Evolutionary conservation across 768 basidiomycete genomes (phyloP).

Genomic region (Tremella mesenterica): DNA sequence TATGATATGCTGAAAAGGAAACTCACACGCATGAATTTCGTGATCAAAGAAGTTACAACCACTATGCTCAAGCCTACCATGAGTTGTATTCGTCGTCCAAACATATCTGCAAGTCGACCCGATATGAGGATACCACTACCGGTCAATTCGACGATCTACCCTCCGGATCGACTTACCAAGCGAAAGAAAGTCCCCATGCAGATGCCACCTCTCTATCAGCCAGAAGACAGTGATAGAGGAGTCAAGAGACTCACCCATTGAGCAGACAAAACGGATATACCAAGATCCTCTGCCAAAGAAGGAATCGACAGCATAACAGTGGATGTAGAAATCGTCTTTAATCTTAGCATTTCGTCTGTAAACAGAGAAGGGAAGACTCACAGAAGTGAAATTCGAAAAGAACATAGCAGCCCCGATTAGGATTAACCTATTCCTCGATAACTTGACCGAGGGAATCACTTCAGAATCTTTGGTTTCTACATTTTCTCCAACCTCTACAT

Average conservation of each 20-base stretch:
- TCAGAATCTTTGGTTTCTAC: no score
- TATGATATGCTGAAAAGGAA: no score
- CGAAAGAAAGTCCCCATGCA: neutral
- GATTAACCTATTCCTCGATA: neutral
- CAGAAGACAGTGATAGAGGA: neutral
- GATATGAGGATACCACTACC: constrained; percentile 21
- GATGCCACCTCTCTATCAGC: neutral
- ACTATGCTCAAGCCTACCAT: constrained; percentile 54
- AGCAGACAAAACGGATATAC: neutral
- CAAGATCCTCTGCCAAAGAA: neutral
- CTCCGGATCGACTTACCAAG: no score
- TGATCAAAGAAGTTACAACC: constrained; percentile 51
- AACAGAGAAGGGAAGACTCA: neutral
- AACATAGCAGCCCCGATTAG: neutral
- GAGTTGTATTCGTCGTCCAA: constrained; percentile 63
- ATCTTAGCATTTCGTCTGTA: neutral
- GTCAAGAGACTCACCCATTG: neutral
- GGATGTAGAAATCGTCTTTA: neutral
- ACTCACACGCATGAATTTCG: neutral
- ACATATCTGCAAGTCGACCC: constrained; percentile 34
- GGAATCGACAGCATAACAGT: neutral
- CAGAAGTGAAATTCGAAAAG: neutral
- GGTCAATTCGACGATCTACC: no score
- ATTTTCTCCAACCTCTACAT: no score
- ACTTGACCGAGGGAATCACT: no score